phyloP scores from a whole-genome alignment of 148 eudicot species.

The Spergularia bocconei region DNA sequence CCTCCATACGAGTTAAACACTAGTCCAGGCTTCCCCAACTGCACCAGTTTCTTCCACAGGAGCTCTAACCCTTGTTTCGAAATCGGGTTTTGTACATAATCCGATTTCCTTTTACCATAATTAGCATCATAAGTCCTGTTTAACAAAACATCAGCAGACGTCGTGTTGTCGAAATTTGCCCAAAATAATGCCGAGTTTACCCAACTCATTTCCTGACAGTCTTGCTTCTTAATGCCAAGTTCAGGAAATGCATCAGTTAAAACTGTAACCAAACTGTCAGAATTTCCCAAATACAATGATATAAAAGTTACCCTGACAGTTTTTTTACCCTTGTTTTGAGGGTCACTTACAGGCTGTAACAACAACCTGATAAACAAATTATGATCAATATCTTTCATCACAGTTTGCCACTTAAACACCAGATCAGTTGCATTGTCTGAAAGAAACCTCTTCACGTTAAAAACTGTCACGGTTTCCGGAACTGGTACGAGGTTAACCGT shows the following conservation, averaged over 20 bases:
- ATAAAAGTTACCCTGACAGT: constrained; percentile 36
- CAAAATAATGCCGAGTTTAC: constrained; percentile 32
- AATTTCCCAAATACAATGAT: constrained; percentile 34
- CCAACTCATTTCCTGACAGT: constrained; percentile 51
- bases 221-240: constrained; percentile 32
- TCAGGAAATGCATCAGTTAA: constrained; percentile 41
- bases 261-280: constrained; percentile 19
- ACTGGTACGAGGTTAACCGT: constrained; percentile 22
- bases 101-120: constrained; percentile 46
- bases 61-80: constrained; percentile 30
- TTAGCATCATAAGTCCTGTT: constrained; percentile 20
- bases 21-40: constrained; percentile 24
- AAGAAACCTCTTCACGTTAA: constrained; percentile 11
- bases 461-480: constrained; percentile 25
- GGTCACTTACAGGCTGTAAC: constrained; percentile 31
- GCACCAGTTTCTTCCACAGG: constrained; percentile 37
- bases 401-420: constrained; percentile 40
- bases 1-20: constrained; percentile 56
- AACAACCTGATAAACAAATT: constrained; percentile 41
- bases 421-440: constrained; percentile 15
- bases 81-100: constrained; percentile 43
- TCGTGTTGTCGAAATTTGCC: constrained; percentile 29
- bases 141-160: constrained; percentile 20
- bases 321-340: constrained; percentile 7
- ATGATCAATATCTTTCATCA: constrained; percentile 36